Conservation (phyloP, 1,284 basidiomycete genomes). For the Cystobasidiaceae sp. region DNA sequence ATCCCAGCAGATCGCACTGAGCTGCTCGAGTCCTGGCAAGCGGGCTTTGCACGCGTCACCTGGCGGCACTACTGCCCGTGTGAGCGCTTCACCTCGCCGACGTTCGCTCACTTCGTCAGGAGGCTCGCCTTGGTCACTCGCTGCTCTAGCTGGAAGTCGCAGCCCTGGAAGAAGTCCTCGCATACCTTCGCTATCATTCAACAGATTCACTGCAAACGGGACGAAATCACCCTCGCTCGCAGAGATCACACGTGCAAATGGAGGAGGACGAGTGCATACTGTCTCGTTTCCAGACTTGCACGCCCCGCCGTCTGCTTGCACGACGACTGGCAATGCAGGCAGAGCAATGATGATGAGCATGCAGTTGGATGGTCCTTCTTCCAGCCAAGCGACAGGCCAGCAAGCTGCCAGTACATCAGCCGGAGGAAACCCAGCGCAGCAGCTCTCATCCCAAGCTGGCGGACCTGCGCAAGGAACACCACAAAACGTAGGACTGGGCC, state of each 20-base stretch:
- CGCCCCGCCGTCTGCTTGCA: background rate
- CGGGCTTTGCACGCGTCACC: conserved; percentile 2
- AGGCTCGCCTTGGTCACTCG: no score
- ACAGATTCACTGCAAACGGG: background rate
- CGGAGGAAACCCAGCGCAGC: no score
- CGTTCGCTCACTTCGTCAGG: no score
- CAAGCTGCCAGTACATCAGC: no score
- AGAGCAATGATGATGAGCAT: conserved; percentile 26
- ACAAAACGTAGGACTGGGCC: conserved; percentile 1
- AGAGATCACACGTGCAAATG: conserved; percentile 25
- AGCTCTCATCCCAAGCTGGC: no score
- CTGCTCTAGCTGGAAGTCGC: background rate
- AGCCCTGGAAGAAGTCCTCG: conserved; percentile 15
- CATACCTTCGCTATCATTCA: conserved; percentile 7
- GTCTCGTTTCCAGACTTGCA: conserved; percentile 27
- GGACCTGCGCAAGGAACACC: no score
- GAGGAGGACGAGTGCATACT: conserved; percentile 15
- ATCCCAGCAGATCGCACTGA: background rate
- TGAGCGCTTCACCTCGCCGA: conserved; percentile 7
- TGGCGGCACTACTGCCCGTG: no score
- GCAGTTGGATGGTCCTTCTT: no score
- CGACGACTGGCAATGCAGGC: no score
- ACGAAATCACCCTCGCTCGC: conserved; percentile 20
- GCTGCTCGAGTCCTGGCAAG: conserved; percentile 8
- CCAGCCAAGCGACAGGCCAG: no score